Base-by-base conservation (phyloP, 768 basidiomycete species). In the Psilocybe cubensis region DNA sequence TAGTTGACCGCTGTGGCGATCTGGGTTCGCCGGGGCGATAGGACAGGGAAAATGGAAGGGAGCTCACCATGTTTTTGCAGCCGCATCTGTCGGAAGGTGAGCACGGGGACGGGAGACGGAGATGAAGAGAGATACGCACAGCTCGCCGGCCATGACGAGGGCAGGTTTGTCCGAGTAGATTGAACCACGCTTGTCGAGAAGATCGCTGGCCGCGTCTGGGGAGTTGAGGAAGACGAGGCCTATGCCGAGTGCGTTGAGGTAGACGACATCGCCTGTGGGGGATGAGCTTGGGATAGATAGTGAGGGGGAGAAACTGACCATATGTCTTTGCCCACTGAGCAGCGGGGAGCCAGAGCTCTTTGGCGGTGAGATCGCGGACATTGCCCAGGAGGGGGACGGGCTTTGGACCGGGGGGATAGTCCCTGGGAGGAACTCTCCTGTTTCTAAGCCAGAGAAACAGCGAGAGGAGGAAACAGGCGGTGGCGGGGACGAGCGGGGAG, bases 101-200 rank as follows among this genome's bases (percentile, higher is more conserved):
- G 38, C 33, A 63, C 53, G 54, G 59, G 60, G 55, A 59, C 31
- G n/a, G 44, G 31, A 12, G 45, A 40, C 43, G 53, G 47, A 46
- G 40, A 46, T 52, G 48, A 41, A 43, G 17, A 29, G 38, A 44
- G 25, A 14, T 23, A 83, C 86, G 66, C 64, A 90, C 81, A 91
- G 74, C 50, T 92, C 88, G 21, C 86, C 84, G 12, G 74, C 76
- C 90, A 92, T 91, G 42, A 87, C 76, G 21, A 90, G 73, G 23
- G 75, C 72, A 0, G 88, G 88, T 68, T 87, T 89, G 72, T 91
- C 91, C 7, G 89, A 86, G 68, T 91, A 92, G 25, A 90, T 85
- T 8, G 80, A 73, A 6, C 89, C 87, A 27, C 83, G 81, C 65
- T 83, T 87, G 54, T 92, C 89, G 61, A 93, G 73, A 54, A 93